These are phyloP conservation scores for Euphrasia confusa DNA, from an alignment of 257 asterid species.

Conservation along the genomic window DNA sequence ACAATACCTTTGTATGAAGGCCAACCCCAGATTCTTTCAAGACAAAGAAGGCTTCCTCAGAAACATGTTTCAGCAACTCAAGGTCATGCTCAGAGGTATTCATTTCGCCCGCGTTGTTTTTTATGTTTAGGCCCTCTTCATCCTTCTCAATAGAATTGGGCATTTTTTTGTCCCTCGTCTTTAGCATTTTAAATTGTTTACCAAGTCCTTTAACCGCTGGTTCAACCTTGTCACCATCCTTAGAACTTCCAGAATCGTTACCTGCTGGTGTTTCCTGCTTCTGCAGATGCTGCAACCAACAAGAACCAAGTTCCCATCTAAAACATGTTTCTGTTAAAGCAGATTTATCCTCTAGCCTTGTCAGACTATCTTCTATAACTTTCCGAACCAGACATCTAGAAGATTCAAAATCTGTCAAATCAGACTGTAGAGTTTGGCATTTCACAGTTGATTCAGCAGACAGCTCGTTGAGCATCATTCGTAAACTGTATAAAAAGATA, in stretches of 20 bases:
- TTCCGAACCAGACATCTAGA: constrained; percentile 51
- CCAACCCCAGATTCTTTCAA: constrained; percentile 67
- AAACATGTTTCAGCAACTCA: constrained; percentile 56
- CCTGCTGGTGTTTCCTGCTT: constrained; percentile 65
- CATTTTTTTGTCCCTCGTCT: constrained; percentile 61
- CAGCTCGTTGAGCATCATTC: constrained; percentile 61
- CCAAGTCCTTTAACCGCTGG: constrained; percentile 91
- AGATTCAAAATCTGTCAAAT: constrained; percentile 35
- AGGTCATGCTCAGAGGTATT: constrained; percentile 33
- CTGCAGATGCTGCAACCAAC: constrained; percentile 98
- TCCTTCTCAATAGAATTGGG: constrained; percentile 33
- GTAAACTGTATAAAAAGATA: constrained; percentile 51
- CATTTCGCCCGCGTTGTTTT: constrained; percentile 33
- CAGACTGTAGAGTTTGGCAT: constrained; percentile 43
- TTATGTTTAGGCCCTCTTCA: constrained; percentile 41
- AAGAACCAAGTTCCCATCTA: constrained; percentile 99
- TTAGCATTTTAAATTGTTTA: constrained; percentile 83
- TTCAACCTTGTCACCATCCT: constrained; percentile 55
- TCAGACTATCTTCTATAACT: constrained; percentile 61
- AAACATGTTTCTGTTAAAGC: constrained; percentile 41
- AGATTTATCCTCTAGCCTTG: constrained; percentile 39
- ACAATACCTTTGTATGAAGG: constrained; percentile 77
- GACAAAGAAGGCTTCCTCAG: constrained; percentile 67
- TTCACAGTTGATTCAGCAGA: constrained; percentile 41
- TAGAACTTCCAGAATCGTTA: constrained; percentile 38